Evolutionary conservation across 306 rosid genomes (phyloP).

Genomic region (Vachellia pachyceras): DNA sequence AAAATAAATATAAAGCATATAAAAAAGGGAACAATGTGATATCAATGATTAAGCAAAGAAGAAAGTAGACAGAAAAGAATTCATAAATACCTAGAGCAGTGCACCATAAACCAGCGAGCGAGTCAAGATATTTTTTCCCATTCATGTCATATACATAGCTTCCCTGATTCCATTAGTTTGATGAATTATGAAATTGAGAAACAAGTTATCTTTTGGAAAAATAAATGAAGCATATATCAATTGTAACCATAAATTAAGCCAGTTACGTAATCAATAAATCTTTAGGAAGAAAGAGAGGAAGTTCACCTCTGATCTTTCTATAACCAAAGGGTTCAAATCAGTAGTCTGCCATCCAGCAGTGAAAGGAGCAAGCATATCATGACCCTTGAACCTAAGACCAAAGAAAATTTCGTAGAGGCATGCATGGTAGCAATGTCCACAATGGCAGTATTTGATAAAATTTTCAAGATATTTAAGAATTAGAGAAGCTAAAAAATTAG

Average conservation of each 20-base stretch:
- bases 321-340: slow-evolving; percentile 70
- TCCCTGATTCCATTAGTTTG: slow-evolving; percentile 68
- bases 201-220: background rate
- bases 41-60: slow-evolving; percentile 11
- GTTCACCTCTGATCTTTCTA: slow-evolving; percentile 84
- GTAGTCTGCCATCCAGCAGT: slow-evolving; percentile 82
- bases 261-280: background rate
- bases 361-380: slow-evolving; percentile 98
- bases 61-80: background rate
- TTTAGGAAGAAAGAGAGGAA: slow-evolving; percentile 24
- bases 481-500: background rate
- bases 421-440: slow-evolving; percentile 13
- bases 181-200: slow-evolving; percentile 21
- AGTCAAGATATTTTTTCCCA: slow-evolving; percentile 89
- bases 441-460: background rate
- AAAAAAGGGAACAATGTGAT: slow-evolving; percentile 12
- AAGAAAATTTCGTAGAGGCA: slow-evolving; percentile 32
- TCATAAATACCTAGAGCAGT: slow-evolving; percentile 63
- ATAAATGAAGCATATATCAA: background rate
- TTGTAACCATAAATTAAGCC: slow-evolving; percentile 10
- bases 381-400: slow-evolving; percentile 73
- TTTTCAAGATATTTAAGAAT: background rate
- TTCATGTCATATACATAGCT: slow-evolving; percentile 81
- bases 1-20: slow-evolving; percentile 9
- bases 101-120: slow-evolving; percentile 98